Conservation (phyloP, 345 rosid genomes). For the Pistacia integerrima region DNA sequence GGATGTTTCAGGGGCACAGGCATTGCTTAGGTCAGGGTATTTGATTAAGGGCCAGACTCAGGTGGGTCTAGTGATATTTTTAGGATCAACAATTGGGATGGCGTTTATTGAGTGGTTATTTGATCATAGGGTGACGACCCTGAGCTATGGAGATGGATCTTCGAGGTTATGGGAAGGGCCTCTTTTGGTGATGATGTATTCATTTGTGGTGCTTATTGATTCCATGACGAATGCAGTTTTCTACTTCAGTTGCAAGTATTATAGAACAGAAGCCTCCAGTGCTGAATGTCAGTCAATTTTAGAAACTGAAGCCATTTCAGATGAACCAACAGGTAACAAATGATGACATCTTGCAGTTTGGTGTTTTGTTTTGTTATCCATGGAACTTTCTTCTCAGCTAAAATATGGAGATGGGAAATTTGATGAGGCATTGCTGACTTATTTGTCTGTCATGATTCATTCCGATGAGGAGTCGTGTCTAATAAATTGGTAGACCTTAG, state of each 20-base stretch:
- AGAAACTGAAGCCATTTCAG: conserved; percentile 39
- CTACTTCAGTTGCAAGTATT: conserved; percentile 84
- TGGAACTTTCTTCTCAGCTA: conserved; percentile 6
- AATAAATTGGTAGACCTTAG: not conserved
- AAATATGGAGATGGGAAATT: conserved; percentile 3
- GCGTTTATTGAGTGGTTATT: conserved; percentile 84
- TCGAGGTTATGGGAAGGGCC: conserved; percentile 96
- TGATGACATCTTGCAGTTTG: conserved; percentile 24
- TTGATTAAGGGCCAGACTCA: conserved; percentile 87
- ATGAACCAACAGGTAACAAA: conserved; percentile 31
- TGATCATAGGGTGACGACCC: conserved; percentile 83
- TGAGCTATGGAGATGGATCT: conserved; percentile 93
- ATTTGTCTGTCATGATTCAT: conserved; percentile 7
- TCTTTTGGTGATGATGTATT: conserved; percentile 78
- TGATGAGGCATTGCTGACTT: conserved; percentile 9
- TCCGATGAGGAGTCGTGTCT: not conserved
- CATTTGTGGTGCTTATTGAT: conserved; percentile 85
- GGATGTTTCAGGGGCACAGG: conserved; percentile 79
- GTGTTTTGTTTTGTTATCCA: conserved; percentile 13
- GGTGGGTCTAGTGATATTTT: conserved; percentile 79
- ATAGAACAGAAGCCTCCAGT: conserved; percentile 47
- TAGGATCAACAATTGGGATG: conserved; percentile 81
- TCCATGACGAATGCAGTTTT: conserved; percentile 86
- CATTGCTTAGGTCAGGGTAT: conserved; percentile 63
- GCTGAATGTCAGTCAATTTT: conserved; percentile 50